Evolutionary conservation across 148 eudicot genomes (phyloP), one percentile per base, ranked within the genome.

Genomic region (Arctostaphylos glauca): DNA sequence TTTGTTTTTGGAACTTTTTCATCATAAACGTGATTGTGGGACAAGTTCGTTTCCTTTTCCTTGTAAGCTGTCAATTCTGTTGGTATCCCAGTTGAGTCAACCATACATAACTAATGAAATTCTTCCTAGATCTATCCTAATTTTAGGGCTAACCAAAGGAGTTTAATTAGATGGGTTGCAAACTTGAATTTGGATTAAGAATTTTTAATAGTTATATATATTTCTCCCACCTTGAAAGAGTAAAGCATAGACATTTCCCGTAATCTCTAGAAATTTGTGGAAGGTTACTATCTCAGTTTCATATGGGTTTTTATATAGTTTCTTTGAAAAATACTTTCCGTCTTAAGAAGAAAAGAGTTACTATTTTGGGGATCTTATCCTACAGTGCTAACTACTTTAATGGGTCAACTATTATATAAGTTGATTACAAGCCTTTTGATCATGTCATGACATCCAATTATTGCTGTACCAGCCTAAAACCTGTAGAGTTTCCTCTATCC

Each of bases 291-390:
- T 70, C 6, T 70, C 15, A n/a, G 47, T 31, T 70, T 41, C 44
- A 41, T 70, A 41, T 13, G 47, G 43, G 14, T 31, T 44, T 47
- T 46, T 19, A 73, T 47, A 46, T 73, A 18, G 53, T 25, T 7
- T 73, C 53, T 73, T 46, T 9, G 76, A 73, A 46, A 73, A 73
- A 47, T 23, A 15, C 76, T 19, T 72, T 18, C 23, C 76, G 46
- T 46, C 50, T 6, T 73, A 73, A 73, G 76, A 73, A 43, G 49
- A 41, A 73, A 71, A 71, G 5, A 71, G 19, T 71, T 41, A 71
- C 75, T 56, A 56, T 56, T n/a, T 56, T 56, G 15, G n/a, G 9
- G 49, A 71, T 71, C 18, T 43, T 19, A 71, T 43, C 75, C 75
- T 43, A 43, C 21, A 14, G 10, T 46, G 76, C 23, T 73, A 23